Conservation (phyloP, 2,329 filamentous ascomycete genomes). For the Colletotrichum lupini region DNA sequence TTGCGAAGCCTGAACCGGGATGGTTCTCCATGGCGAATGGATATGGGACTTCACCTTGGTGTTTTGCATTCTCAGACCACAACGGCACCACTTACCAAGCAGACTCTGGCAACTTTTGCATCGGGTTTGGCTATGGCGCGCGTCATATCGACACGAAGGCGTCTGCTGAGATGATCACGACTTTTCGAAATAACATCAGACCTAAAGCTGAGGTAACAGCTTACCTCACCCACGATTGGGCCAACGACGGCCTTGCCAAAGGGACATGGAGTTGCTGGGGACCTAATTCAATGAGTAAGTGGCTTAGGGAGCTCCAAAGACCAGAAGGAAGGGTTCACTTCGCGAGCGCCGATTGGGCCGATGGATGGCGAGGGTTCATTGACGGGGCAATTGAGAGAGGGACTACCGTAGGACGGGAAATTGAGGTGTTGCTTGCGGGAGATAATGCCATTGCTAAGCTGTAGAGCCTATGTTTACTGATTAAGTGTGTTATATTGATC, state of each 20-base stretch:
- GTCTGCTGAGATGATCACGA: background rate
- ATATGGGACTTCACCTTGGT: background rate
- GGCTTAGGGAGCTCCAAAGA: background rate
- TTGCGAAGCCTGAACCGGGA: background rate
- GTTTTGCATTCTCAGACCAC: background rate
- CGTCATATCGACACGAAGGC: background rate
- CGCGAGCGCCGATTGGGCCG: background rate
- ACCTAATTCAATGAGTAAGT: background rate
- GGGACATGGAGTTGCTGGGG: background rate
- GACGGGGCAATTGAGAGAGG: background rate
- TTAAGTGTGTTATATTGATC: too few species aligned
- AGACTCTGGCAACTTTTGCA: background rate
- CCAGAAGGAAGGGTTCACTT: background rate
- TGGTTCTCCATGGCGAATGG: background rate
- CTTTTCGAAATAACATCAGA: background rate
- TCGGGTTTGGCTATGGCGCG: background rate
- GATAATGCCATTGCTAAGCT: background rate
- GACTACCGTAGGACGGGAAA: background rate
- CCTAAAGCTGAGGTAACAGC: background rate
- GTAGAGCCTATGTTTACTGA: background rate
- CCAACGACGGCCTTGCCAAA: background rate
- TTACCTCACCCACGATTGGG: background rate
- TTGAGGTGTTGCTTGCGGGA: background rate
- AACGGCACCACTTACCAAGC: background rate
- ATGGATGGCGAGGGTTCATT: background rate